Evolutionary conservation across 2,329 filamentous ascomycete genomes (phyloP).

Genomic region (Beauveria rudraprayagi): DNA sequence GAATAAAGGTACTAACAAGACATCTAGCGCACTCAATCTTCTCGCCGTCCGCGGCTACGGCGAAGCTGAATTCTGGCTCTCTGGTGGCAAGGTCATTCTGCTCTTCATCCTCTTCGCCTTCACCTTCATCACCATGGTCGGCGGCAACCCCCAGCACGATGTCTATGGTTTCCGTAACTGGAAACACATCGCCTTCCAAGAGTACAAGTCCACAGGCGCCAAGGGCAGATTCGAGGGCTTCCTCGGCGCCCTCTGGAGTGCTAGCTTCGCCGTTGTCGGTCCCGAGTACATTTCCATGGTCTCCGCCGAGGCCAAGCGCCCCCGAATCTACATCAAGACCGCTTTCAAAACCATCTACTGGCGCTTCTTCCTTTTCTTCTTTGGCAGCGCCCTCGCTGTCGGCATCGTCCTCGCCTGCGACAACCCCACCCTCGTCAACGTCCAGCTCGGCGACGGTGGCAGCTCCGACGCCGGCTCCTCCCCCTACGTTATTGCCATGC

Average conservation of each 20-base stretch:
- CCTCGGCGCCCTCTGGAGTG: conserved; percentile 57
- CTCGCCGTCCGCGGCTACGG: conserved; percentile 60
- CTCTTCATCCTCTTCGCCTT: conserved; percentile 62
- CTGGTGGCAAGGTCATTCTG: conserved; percentile 55
- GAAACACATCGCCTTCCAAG: conserved; percentile 38
- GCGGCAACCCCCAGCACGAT: conserved; percentile 63
- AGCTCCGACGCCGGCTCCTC: conserved; percentile 45
- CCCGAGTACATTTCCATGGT: conserved; percentile 63
- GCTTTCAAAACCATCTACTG: conserved; percentile 69
- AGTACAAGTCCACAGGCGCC: conserved; percentile 49
- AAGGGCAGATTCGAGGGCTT: conserved; percentile 66
- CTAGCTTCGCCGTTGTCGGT: conserved; percentile 55
- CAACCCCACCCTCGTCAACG: conserved; percentile 46
- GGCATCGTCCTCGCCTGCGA: conserved; percentile 61
- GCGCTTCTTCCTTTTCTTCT: conserved; percentile 63
- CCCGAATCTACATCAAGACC: conserved; percentile 53
- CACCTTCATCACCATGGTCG: conserved; percentile 74
- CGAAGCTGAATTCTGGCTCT: conserved; percentile 64
- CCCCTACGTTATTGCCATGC: conserved; percentile 56
- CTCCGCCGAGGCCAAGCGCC: conserved; percentile 60
- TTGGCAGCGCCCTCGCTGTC: conserved; percentile 58
- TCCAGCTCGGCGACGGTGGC: conserved; percentile 30
- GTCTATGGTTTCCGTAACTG: conserved; percentile 65
- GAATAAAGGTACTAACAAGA: conserved; percentile 13
- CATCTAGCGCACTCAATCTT: conserved; percentile 46